Percentiles rank a stretch among this genome's conserved stretches.
Evolutionary conservation across 352 stramenopile genomes (phyloP).

Genomic region (Aphanomyces euteiches): DNA sequence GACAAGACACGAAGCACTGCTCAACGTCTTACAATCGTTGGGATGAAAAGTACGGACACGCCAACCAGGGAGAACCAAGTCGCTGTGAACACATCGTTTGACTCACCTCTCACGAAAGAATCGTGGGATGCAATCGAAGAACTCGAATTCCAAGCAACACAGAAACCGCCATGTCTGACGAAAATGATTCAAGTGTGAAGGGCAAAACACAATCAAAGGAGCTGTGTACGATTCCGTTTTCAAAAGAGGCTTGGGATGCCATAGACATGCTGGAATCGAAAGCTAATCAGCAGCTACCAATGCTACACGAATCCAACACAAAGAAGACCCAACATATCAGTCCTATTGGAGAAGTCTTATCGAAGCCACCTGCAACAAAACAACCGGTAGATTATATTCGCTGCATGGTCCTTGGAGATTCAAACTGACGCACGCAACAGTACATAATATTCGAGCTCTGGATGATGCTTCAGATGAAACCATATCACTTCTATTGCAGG

Average conservation of each 20-base stretch:
- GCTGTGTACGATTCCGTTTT: constrained; percentile 65
- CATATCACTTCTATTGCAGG: constrained; percentile 50
- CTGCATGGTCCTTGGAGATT: constrained; percentile 62
- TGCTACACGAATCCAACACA: not conserved
- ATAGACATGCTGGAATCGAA: constrained; percentile 66
- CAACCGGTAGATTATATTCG: constrained; percentile 42
- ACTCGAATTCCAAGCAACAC: too few relatives aligned
- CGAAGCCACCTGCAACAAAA: constrained; percentile 4
- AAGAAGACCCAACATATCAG: constrained; percentile 12
- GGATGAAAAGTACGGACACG: constrained; percentile 21
- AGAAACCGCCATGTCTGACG: too few relatives aligned
- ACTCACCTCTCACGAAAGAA: too few relatives aligned
- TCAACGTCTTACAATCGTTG: constrained; percentile 15
- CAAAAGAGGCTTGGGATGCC: constrained; percentile 70
- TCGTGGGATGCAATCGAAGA: too few relatives aligned
- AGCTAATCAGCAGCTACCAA: constrained; percentile 41
- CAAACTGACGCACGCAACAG: constrained; percentile 50
- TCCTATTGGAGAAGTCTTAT: not conserved
- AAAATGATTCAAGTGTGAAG: too few relatives aligned
- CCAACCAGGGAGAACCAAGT: constrained; percentile 7
- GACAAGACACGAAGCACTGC: constrained; percentile 9
- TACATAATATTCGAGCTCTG: constrained; percentile 42
- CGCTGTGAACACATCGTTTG: constrained; percentile 10
- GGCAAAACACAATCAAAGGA: constrained; percentile 25
- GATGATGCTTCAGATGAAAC: constrained; percentile 17